phyloP scores from a whole-genome alignment of 352 stramenopile genomes.

The Phytophthora cactorum region DNA sequence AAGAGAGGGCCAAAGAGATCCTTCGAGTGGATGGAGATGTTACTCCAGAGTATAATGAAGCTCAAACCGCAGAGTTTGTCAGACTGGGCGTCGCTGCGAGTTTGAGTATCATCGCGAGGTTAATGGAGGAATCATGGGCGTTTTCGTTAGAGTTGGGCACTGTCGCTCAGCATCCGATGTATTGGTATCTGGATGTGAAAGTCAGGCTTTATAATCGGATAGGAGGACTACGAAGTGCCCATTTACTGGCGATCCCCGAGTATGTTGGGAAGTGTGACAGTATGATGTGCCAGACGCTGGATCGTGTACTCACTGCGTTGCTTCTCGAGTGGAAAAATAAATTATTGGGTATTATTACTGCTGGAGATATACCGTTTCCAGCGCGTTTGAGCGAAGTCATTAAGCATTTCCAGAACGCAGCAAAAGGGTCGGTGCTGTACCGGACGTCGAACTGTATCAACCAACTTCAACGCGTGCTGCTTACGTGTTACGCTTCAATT shows the following conservation, averaged over 20 bases:
- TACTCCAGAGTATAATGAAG: slow-evolving; percentile 25
- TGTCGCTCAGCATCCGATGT: slow-evolving; percentile 12
- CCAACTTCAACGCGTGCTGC: slow-evolving; percentile 36
- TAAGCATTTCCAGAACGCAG: slow-evolving; percentile 31
- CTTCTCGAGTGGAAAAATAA: slow-evolving; percentile 34
- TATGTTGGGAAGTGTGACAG: slow-evolving; percentile 22
- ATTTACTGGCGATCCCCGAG: slow-evolving; percentile 42
- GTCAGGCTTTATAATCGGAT: slow-evolving; percentile 38
- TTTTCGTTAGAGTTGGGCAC: slow-evolving; percentile 49
- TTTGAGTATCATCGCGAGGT: slow-evolving; percentile 37
- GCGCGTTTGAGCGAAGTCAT: slow-evolving; percentile 25
- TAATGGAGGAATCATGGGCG: slow-evolving; percentile 45
- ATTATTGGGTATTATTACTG: slow-evolving; percentile 35
- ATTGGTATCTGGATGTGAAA: slow-evolving; percentile 44
- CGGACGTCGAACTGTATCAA: slow-evolving; percentile 24
- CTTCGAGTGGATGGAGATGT: slow-evolving; percentile 5
- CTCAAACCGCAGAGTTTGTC: slow-evolving; percentile 32
- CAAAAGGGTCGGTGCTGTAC: slow-evolving; percentile 23
- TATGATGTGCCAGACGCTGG: slow-evolving; percentile 36
- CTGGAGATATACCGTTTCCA: slow-evolving; percentile 20
- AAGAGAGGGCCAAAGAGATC: slow-evolving; percentile 1
- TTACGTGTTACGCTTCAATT: slow-evolving; percentile 39
- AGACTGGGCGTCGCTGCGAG: slow-evolving; percentile 43
- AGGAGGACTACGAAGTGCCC: slow-evolving; percentile 25
- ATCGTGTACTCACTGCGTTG: slow-evolving; percentile 31